Conservation (phyloP, 1,139 yeast species). For the Geotrichum siamense region DNA sequence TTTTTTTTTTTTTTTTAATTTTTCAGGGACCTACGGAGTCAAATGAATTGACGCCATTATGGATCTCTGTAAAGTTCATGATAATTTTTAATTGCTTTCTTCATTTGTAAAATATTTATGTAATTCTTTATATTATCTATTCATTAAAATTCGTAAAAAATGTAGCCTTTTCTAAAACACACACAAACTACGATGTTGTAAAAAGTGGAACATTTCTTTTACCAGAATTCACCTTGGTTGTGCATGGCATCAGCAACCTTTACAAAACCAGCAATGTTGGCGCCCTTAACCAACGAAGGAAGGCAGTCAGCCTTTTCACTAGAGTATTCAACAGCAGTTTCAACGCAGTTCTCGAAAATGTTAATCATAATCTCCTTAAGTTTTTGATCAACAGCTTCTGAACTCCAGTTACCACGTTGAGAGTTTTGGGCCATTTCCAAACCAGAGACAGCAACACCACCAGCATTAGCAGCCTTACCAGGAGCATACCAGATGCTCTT, state of each 20-base stretch:
- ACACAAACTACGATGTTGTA: too few species aligned
- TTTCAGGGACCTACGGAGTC: too few species aligned
- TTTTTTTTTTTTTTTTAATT: too few species aligned
- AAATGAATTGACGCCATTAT: too few species aligned
- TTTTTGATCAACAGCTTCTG: conserved; percentile 81
- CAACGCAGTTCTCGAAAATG: conserved; percentile 89
- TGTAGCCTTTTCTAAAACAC: too few species aligned
- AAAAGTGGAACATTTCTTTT: too few species aligned
- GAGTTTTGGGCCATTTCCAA: conserved; percentile 99
- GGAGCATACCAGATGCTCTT: conserved; percentile 93
- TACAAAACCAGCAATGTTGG: conserved; percentile 97
- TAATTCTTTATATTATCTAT: too few species aligned
- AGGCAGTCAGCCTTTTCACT: conserved; percentile 58
- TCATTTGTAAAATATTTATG: too few species aligned
- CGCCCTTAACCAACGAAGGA: conserved; percentile 96
- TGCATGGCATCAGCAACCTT: conserved; percentile 98
- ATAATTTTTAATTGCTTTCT: too few species aligned
- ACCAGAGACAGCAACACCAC: conserved; percentile 99
- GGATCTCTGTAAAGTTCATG: too few species aligned
- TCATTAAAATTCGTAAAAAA: too few species aligned
- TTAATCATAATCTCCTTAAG: conserved; percentile 86
- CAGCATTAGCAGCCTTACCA: conserved; percentile 98
- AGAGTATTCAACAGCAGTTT: conserved; percentile 75
- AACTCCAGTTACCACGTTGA: conserved; percentile 80
- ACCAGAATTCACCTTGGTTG: conserved; percentile 83